A percentile compares a stretch with the other conserved stretches of the same genome.
phyloP scores from a whole-genome alignment of 2,329 filamentous ascomycete species.

The Neurospora sp. region DNA sequence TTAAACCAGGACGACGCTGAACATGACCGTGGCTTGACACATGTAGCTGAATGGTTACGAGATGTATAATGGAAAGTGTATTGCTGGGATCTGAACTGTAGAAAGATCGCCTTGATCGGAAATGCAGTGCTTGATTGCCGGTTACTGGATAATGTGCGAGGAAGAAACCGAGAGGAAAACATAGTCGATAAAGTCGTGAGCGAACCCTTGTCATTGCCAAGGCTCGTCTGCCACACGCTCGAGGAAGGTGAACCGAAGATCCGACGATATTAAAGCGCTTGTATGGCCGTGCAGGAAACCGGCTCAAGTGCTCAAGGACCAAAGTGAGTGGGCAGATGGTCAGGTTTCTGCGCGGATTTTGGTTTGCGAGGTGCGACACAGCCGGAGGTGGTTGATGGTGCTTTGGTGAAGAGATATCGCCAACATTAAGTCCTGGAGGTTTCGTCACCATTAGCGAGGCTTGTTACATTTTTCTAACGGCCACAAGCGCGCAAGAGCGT shows the following conservation, averaged over 20 bases:
- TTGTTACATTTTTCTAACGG: background rate
- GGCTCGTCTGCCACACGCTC: background rate
- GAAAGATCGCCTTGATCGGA: background rate
- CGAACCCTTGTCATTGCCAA: background rate
- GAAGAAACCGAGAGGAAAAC: background rate
- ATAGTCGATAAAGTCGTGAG: background rate
- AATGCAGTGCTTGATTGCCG: background rate
- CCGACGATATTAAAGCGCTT: background rate
- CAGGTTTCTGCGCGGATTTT: background rate
- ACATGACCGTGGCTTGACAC: background rate
- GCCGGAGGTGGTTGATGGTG: background rate
- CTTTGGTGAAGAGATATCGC: background rate
- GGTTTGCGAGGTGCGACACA: background rate
- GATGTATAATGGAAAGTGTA: background rate
- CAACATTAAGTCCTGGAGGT: background rate
- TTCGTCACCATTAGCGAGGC: background rate
- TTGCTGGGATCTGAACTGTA: background rate
- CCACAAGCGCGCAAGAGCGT: background rate
- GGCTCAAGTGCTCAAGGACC: background rate
- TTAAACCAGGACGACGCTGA: background rate
- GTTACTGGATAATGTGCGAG: background rate
- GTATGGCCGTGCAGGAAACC: background rate
- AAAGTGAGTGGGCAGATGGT: background rate
- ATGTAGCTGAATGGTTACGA: background rate
- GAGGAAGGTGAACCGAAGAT: background rate